Percentiles rank a stretch among this genome's conserved stretches.
Evolutionary conservation across 805 yeast genomes (phyloP).

Genomic region (Candida ipomoeae): DNA sequence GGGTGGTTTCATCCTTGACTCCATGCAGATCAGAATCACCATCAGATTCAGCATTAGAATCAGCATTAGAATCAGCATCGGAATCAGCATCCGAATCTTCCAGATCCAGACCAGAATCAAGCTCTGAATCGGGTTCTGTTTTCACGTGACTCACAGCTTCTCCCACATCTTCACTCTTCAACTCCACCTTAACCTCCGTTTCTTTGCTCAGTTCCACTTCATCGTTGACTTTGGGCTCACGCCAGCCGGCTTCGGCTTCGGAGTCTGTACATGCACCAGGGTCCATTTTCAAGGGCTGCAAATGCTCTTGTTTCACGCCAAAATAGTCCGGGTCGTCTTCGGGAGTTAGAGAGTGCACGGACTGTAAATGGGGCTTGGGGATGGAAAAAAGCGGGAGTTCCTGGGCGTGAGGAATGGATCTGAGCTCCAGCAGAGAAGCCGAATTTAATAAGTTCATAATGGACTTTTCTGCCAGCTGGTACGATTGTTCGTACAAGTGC

Average conservation of each 20-base stretch:
- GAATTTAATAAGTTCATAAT: slow-evolving; percentile 36
- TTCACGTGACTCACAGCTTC: too few relatives aligned
- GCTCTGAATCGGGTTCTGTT: too few relatives aligned
- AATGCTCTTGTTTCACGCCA: not conserved
- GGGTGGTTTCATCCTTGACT: too few relatives aligned
- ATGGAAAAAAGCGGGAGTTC: not conserved
- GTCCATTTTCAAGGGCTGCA: not conserved
- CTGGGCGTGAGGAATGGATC: not conserved
- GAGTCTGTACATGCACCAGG: not conserved
- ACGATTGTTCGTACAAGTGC: slow-evolving; percentile 11
- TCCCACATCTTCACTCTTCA: too few relatives aligned
- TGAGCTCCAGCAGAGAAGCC: slow-evolving; percentile 13
- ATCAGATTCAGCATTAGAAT: too few relatives aligned
- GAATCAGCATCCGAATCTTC: too few relatives aligned
- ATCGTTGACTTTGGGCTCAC: too few relatives aligned
- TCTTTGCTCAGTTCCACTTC: too few relatives aligned
- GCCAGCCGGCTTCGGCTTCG: not conserved
- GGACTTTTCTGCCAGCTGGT: slow-evolving; percentile 37
- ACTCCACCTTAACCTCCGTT: too few relatives aligned
- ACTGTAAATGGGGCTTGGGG: not conserved
- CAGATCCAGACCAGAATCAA: too few relatives aligned
- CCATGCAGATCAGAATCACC: too few relatives aligned
- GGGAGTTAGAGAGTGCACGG: not conserved
- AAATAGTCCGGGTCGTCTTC: not conserved
- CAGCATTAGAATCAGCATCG: too few relatives aligned